Conservation (phyloP, 352 stramenopile species). For the Elongisporangium prolatum region DNA sequence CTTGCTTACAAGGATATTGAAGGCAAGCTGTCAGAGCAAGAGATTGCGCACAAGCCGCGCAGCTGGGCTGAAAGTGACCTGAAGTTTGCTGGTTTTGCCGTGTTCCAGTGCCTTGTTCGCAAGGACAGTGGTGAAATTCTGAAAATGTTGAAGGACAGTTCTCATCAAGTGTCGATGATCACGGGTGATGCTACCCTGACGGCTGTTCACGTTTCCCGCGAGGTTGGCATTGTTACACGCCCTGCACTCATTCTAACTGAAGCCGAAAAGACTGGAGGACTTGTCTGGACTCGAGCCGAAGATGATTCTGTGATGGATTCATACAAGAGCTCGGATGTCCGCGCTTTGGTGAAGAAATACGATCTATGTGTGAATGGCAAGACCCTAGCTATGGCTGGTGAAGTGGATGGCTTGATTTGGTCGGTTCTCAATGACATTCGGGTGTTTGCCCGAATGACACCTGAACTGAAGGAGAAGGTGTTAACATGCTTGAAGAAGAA, state of each 20-base stretch:
- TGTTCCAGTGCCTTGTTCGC: constrained; percentile 89
- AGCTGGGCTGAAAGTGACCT: constrained; percentile 93
- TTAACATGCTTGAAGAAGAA: constrained; percentile 92
- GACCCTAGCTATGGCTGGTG: constrained; percentile 59
- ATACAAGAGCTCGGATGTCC: constrained; percentile 64
- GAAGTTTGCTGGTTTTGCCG: constrained; percentile 93
- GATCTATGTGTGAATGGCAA: constrained; percentile 85
- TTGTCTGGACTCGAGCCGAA: constrained; percentile 81
- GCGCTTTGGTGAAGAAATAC: constrained; percentile 67
- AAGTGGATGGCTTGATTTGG: constrained; percentile 84
- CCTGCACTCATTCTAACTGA: constrained; percentile 72
- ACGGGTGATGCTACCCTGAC: constrained; percentile 98
- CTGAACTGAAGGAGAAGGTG: constrained; percentile 96
- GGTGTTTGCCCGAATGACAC: constrained; percentile 97
- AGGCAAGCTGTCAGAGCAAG: constrained; percentile 52
- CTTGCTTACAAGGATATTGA: constrained; percentile 94
- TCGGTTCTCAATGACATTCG: constrained; percentile 71
- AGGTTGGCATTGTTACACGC: constrained; percentile 91
- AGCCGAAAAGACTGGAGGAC: constrained; percentile 20
- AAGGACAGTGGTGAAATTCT: constrained; percentile 96
- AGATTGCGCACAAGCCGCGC: constrained; percentile 79
- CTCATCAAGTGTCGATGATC: constrained; percentile 97
- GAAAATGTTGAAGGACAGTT: constrained; percentile 88
- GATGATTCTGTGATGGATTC: constrained; percentile 63
- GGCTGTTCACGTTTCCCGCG: constrained; percentile 94